These are phyloP conservation scores for Fraxinus dipetala DNA, from an alignment of 305 asterid genomes.

Conservation along the genomic window DNA sequence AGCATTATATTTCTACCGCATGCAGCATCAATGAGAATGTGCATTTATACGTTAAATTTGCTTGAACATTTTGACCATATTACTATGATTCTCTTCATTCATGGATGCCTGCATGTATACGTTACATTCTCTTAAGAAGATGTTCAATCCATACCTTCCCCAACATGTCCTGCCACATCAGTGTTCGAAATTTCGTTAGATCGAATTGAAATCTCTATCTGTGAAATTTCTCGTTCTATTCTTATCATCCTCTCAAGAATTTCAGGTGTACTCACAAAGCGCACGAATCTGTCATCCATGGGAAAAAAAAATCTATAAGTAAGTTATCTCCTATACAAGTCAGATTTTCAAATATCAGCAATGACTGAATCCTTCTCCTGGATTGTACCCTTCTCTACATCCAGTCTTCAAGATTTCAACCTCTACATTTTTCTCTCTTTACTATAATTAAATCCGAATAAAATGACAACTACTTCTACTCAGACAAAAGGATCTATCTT, in stretches of 20 bases:
- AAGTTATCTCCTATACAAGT: neutral
- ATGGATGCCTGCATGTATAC: neutral
- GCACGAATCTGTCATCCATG: conserved; percentile 59
- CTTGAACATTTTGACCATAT: neutral
- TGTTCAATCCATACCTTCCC: conserved; percentile 43
- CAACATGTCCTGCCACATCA: conserved; percentile 36
- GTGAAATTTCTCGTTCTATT: conserved; percentile 66
- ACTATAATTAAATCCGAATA: neutral
- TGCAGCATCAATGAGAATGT: neutral
- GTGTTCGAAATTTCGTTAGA: conserved; percentile 38
- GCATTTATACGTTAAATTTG: neutral
- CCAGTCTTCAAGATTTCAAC: conserved; percentile 9
- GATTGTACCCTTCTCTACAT: conserved; percentile 2
- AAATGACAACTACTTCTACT: neutral
- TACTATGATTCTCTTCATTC: neutral
- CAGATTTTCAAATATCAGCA: neutral
- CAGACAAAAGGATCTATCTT: conserved; percentile 8
- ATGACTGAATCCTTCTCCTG: conserved; percentile 3
- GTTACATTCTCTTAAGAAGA: neutral
- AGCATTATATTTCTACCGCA: neutral
- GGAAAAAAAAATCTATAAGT: neutral
- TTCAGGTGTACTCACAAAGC: conserved; percentile 81
- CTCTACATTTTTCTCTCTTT: neutral
- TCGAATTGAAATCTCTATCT: conserved; percentile 68
- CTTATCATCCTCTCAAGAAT: conserved; percentile 72